A percentile compares a stretch with the other conserved stretches of the same genome.
Evolutionary conservation across 345 rosid species (phyloP).

Genomic region (Hibiscus trionum): DNA sequence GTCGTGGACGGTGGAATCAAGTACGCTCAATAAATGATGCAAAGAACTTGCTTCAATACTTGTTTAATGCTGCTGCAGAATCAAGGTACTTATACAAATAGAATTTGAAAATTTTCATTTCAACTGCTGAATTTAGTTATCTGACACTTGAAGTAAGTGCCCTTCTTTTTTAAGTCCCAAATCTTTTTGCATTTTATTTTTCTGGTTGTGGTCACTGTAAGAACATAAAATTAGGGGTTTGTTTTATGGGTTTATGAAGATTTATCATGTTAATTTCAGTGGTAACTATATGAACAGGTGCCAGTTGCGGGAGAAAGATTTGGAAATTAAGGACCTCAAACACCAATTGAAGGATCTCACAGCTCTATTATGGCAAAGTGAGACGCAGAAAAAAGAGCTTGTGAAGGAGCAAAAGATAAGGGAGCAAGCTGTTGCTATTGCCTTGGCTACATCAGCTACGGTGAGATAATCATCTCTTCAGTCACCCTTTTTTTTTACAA

Average conservation of each 20-base stretch:
- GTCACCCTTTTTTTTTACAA: neutral
- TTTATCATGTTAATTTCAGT: neutral
- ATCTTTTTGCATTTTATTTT: neutral
- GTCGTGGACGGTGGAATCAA: constrained; percentile 68
- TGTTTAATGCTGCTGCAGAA: constrained; percentile 58
- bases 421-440: constrained; percentile 56
- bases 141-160: neutral
- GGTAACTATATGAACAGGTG: constrained; percentile 32
- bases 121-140: neutral
- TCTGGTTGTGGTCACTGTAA: neutral
- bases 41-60: constrained; percentile 62
- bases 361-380: constrained; percentile 46
- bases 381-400: constrained; percentile 49
- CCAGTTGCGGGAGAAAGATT: constrained; percentile 59
- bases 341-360: constrained; percentile 59
- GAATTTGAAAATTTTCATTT: constrained; percentile 1
- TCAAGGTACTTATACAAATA: constrained; percentile 38
- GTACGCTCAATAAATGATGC: constrained; percentile 66
- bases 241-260: neutral
- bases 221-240: neutral
- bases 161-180: neutral
- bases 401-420: constrained; percentile 50
- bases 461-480: constrained; percentile 22
- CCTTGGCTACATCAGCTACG: constrained; percentile 46
- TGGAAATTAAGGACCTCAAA: constrained; percentile 54